Conservation (phyloP, 768 basidiomycete species). For the Tricholoma furcatifolium region DNA sequence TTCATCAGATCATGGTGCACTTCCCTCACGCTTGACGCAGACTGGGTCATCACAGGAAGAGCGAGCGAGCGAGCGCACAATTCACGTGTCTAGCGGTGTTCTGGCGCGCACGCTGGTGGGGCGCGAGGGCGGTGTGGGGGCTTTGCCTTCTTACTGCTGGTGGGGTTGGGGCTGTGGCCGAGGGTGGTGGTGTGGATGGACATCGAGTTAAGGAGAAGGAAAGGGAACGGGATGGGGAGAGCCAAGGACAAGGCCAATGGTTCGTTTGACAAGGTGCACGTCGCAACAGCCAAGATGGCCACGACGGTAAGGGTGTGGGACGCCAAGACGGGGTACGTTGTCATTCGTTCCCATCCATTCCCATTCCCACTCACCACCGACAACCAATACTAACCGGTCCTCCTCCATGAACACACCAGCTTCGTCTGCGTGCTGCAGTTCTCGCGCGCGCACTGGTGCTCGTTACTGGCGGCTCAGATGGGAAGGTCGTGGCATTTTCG, state of each 20-base stretch:
- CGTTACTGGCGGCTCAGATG: too few relatives aligned
- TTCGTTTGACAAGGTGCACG: conserved; percentile 76
- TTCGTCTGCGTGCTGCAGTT: too few relatives aligned
- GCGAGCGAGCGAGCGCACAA: conserved; percentile 70
- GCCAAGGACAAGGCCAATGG: too few relatives aligned
- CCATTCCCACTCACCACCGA: too few relatives aligned
- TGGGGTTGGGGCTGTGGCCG: neutral
- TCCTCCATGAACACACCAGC: too few relatives aligned
- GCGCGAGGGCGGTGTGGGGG: conserved; percentile 12
- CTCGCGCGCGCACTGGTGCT: too few relatives aligned
- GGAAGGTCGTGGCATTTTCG: too few relatives aligned
- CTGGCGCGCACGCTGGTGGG: conserved; percentile 49
- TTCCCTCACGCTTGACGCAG: conserved; percentile 78
- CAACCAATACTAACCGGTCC: too few relatives aligned
- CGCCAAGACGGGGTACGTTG: conserved; percentile 73
- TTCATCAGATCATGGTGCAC: too few relatives aligned
- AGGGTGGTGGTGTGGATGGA: neutral
- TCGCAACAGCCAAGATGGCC: conserved; percentile 88
- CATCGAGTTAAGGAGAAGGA: neutral
- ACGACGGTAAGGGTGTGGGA: conserved; percentile 94
- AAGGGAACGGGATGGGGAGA: neutral
- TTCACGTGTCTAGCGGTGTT: conserved; percentile 88
- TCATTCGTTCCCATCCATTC: neutral
- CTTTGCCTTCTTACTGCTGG: conserved; percentile 12
- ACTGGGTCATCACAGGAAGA: too few relatives aligned